phyloP scores from a whole-genome alignment of 768 basidiomycete species.

The Naematelia encephala region DNA sequence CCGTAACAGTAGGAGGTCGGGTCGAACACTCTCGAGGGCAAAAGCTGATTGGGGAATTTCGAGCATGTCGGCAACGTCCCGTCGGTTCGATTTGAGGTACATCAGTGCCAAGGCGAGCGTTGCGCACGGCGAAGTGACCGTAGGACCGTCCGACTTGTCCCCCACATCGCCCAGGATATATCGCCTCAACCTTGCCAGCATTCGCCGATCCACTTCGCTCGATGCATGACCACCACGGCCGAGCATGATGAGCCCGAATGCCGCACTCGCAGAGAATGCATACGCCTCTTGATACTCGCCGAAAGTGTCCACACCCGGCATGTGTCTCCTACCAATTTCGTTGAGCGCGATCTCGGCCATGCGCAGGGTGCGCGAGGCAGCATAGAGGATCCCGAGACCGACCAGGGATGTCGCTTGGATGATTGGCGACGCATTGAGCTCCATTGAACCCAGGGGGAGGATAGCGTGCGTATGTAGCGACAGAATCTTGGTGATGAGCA shows the following conservation, averaged over 20 bases:
- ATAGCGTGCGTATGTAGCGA: conserved; percentile 91
- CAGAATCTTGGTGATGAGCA: conserved; percentile 82
- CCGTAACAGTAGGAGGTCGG: conserved; percentile 78
- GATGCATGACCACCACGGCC: conserved; percentile 66
- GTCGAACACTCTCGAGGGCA: conserved; percentile 78
- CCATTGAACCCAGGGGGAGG: conserved; percentile 77
- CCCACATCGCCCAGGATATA: conserved; percentile 71
- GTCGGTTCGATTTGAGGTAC: conserved; percentile 80
- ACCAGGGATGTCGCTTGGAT: conserved; percentile 85
- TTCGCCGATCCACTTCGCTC: conserved; percentile 70
- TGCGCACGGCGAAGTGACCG: conserved; percentile 86
- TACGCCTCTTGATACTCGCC: conserved; percentile 90
- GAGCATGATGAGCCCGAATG: conserved; percentile 95
- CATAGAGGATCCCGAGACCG: conserved; percentile 83
- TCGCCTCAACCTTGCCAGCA: conserved; percentile 66
- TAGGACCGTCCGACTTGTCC: conserved; percentile 40
- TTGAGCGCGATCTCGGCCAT: conserved; percentile 89
- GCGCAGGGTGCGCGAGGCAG: conserved; percentile 78
- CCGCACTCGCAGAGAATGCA: conserved; percentile 78
- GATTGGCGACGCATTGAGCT: conserved; percentile 83
- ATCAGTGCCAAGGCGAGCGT: conserved; percentile 85
- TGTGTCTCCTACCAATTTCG: conserved; percentile 74
- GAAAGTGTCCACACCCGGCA: conserved; percentile 76
- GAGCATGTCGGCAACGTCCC: conserved; percentile 81
- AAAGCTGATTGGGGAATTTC: conserved; percentile 75